Base-by-base conservation (phyloP, 1,284 basidiomycete species). In the Irpex sp. region DNA sequence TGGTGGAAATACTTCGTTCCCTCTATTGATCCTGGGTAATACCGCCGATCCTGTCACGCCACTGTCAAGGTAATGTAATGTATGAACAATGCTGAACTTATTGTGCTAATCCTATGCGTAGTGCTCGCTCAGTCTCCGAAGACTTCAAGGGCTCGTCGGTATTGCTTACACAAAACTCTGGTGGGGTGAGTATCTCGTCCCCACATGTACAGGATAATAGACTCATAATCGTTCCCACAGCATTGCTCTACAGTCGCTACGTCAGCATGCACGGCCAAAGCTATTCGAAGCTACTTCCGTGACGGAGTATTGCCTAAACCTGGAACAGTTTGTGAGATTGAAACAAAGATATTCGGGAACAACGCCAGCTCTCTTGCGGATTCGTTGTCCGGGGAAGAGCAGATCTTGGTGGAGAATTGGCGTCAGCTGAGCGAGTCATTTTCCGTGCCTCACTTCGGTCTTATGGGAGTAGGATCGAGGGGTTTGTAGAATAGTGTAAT, bases 121-220 rank as follows among this genome's bases (percentile, higher is more conserved):
- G 69, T 51, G 69, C 69, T 5, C 64, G 68, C 38, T 63, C 62
- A 38, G 67, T 71, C 49, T 59, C 66, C 6, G 56, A 61, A n/a
- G 65, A 63, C 17, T 70, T 71, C 62, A 58, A 57, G 5, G 59
- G 61, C 37, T 66, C 54, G 6, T 56, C 70, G 7, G 67, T 69
- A 8, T 68, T 70, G 3, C 62, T 71, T 8, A 65, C 62, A 3
- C 68, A 71, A 56, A 65, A 69, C 47, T 68, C 67, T 8, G 57
- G 62, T 6, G 68, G 70, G 0, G 69, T 69, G 59, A 5, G 65
- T 26, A 26, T 26, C 26, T 4, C 2, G 4, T 26, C 3, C 3
- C 3, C 26, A 26, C 26, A 26, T 26, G 26, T 26, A 4, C 4
- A 26, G 2, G 26, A 26, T 26, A 4, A 26, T 26, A 26, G 26